A percentile compares a stretch with the other conserved stretches of the same genome.
phyloP scores from a whole-genome alignment of 2,329 filamentous ascomycete genomes.

The Aureobasidium namibiae region DNA sequence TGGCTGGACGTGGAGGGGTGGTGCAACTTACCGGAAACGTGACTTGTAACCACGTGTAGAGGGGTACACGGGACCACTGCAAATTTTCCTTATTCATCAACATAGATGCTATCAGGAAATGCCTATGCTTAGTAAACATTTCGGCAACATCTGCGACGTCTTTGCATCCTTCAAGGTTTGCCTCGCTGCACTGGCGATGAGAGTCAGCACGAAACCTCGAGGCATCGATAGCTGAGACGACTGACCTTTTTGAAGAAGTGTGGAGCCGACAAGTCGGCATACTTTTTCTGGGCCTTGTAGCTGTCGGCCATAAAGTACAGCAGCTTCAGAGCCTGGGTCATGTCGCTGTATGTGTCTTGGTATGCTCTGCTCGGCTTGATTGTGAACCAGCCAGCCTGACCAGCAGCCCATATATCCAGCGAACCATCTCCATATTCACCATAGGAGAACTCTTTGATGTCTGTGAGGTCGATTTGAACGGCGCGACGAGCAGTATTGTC shows the following conservation, averaged over 20 bases:
- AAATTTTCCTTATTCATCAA: constrained; percentile 35
- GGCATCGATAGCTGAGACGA: neutral
- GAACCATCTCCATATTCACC: constrained; percentile 47
- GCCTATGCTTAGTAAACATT: constrained; percentile 31
- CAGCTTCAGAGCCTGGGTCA: constrained; percentile 55
- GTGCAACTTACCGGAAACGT: constrained; percentile 24
- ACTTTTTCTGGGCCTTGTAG: constrained; percentile 32
- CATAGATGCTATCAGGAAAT: constrained; percentile 40
- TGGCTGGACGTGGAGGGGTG: neutral
- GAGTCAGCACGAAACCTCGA: neutral
- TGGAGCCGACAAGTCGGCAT: neutral
- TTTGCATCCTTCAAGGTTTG: neutral
- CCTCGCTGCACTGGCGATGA: neutral
- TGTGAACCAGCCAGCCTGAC: constrained; percentile 60
- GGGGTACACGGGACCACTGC: constrained; percentile 34
- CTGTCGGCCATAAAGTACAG: constrained; percentile 56
- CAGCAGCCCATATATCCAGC: constrained; percentile 58
- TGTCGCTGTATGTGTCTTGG: constrained; percentile 46
- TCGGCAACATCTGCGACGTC: constrained; percentile 22
- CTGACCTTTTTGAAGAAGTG: constrained; percentile 2
- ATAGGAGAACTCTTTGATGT: constrained; percentile 40
- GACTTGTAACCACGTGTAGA: constrained; percentile 34
- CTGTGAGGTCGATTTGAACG: constrained; percentile 46
- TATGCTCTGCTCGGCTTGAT: constrained; percentile 54
- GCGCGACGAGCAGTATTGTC: neutral